Evolutionary conservation across 2,329 filamentous ascomycete genomes (phyloP).

Genomic region (Lachnellula hyalina): DNA sequence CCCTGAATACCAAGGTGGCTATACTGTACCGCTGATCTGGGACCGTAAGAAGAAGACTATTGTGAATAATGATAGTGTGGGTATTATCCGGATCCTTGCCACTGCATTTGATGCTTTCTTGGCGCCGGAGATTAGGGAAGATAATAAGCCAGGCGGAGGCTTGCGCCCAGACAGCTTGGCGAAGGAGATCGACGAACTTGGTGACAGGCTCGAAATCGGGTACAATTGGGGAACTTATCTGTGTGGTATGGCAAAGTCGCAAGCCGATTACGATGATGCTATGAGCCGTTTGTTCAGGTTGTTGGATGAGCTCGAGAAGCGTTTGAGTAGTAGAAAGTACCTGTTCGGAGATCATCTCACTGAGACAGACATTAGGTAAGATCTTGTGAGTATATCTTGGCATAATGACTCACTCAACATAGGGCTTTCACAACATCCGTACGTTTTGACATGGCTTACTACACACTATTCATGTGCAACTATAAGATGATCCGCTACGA

Average conservation of each 20-base stretch:
- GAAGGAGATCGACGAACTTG: constrained; percentile 30
- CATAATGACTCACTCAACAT: not conserved
- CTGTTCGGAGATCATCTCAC: constrained; percentile 60
- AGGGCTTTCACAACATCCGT: constrained; percentile 60
- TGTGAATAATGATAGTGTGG: constrained; percentile 72
- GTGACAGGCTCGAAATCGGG: constrained; percentile 69
- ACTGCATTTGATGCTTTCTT: constrained; percentile 35
- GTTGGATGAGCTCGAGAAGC: constrained; percentile 67
- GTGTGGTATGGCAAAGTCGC: constrained; percentile 74
- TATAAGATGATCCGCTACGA: constrained; percentile 56
- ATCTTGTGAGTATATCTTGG: not conserved
- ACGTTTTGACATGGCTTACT: constrained; percentile 62
- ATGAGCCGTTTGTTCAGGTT: constrained; percentile 65
- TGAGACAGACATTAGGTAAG: constrained; percentile 54
- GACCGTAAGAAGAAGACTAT: constrained; percentile 57
- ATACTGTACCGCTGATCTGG: constrained; percentile 62
- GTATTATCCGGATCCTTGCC: constrained; percentile 77
- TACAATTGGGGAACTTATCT: constrained; percentile 67
- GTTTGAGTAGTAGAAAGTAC: constrained; percentile 48
- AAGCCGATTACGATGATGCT: constrained; percentile 73
- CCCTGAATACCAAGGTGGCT: constrained; percentile 57
- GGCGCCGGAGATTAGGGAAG: not conserved
- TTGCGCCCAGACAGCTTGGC: not conserved
- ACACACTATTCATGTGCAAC: constrained; percentile 58
- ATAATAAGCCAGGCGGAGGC: not conserved